These are phyloP conservation scores for Rubia yunnanensis DNA, from an alignment of 257 asterid genomes.

Conservation along the genomic window DNA sequence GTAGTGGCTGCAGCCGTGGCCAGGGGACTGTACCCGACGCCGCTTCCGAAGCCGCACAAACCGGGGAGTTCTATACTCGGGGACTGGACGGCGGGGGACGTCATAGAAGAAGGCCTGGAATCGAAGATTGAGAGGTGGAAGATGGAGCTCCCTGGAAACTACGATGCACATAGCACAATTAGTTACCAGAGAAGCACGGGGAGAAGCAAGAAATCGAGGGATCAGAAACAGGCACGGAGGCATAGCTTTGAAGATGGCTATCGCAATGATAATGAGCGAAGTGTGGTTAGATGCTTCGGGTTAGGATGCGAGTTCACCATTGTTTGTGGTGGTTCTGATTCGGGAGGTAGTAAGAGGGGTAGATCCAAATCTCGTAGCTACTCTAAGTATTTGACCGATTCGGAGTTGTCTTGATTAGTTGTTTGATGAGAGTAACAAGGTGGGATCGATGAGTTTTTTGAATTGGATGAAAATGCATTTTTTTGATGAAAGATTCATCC, in stretches of 20 bases:
- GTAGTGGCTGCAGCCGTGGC: conserved; percentile 56
- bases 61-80: conserved; percentile 55
- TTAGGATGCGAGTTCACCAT: conserved; percentile 45
- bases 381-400: background rate
- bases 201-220: background rate
- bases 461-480: background rate
- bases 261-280: background rate
- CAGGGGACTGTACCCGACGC: conserved; percentile 32
- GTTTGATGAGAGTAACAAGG: too few relatives aligned
- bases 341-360: conserved; percentile 12
- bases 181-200: background rate
- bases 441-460: background rate
- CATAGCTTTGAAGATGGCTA: background rate
- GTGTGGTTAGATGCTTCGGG: conserved; percentile 40
- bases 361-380: background rate
- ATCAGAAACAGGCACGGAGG: background rate
- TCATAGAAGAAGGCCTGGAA: conserved; percentile 48
- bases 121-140: conserved; percentile 73
- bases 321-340: conserved; percentile 22
- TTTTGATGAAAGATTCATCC: background rate
- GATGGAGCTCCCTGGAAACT: conserved; percentile 40
- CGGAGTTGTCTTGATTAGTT: background rate
- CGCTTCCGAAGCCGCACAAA: conserved; percentile 14
- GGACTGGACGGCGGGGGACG: conserved; percentile 62
- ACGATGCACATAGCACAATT: conserved; percentile 8